A percentile compares a stretch with the other conserved stretches of the same genome.
These are phyloP conservation scores for Hymenoscyphus occultus DNA, from an alignment of 2,329 filamentous ascomycete genomes.

Conservation along the genomic window DNA sequence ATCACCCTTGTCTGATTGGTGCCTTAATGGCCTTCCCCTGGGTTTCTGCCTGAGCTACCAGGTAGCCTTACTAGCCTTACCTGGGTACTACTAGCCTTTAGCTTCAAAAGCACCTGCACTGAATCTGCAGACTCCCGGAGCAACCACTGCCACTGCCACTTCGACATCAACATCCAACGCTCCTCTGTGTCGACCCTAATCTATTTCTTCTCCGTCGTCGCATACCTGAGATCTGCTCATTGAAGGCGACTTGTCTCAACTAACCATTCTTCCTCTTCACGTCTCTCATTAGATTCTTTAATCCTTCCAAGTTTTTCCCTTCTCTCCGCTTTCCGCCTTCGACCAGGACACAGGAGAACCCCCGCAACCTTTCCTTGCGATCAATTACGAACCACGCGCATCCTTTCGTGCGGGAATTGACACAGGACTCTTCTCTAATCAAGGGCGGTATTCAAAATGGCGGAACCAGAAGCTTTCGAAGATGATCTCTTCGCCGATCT, in stretches of 20 bases:
- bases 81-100: neutral
- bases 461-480: slow-evolving; percentile 78
- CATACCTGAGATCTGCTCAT: neutral
- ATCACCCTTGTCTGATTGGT: neutral
- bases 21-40: neutral
- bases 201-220: neutral
- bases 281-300: neutral
- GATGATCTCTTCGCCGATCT: slow-evolving; percentile 95
- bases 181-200: neutral
- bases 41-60: neutral
- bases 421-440: neutral
- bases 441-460: slow-evolving; percentile 50
- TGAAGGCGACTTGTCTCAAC: neutral
- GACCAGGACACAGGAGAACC: neutral
- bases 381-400: neutral
- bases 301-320: neutral
- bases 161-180: neutral
- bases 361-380: neutral
- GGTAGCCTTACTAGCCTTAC: too few relatives aligned
- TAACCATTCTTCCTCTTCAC: slow-evolving; percentile 3
- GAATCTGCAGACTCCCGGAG: neutral
- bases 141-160: neutral
- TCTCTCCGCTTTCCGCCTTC: neutral
- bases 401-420: neutral
- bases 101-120: neutral